phyloP scores from a whole-genome alignment of 2,329 filamentous ascomycete species.

The Metarhizium anisopliae region DNA sequence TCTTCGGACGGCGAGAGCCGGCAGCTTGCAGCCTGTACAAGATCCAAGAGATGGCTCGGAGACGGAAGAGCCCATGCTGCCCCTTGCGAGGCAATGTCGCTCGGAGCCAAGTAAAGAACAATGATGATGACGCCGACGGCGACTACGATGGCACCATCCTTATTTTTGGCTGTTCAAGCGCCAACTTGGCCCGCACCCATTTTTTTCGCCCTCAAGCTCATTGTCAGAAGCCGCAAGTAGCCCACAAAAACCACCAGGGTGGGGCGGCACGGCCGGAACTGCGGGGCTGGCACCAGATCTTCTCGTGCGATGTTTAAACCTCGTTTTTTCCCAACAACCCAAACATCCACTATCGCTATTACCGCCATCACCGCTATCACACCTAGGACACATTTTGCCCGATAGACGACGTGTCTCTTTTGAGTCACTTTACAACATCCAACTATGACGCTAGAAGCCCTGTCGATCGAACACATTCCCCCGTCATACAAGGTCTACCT shows the following conservation, averaged over 20 bases:
- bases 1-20: too few relatives aligned
- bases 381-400: background rate
- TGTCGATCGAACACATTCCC: slow-evolving; percentile 70
- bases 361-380: background rate
- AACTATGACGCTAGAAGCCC: slow-evolving; percentile 43
- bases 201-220: too few relatives aligned
- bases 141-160: too few relatives aligned
- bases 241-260: background rate
- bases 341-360: background rate
- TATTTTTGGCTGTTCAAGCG: background rate
- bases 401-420: background rate
- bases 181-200: background rate
- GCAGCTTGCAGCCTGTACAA: too few relatives aligned
- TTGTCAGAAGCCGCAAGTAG: background rate
- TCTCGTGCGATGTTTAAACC: slow-evolving; percentile 1
- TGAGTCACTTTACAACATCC: background rate
- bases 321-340: background rate
- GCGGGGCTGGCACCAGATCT: slow-evolving; percentile 4
- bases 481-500: slow-evolving; percentile 58
- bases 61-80: too few relatives aligned
- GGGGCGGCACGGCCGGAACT: slow-evolving; percentile 3
- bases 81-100: too few relatives aligned
- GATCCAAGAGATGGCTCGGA: too few relatives aligned
- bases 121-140: too few relatives aligned
- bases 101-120: too few relatives aligned